A percentile compares a stretch with the other conserved stretches of the same genome.
phyloP scores from a whole-genome alignment of 768 basidiomycete genomes.

The Boletus sensibilis region DNA sequence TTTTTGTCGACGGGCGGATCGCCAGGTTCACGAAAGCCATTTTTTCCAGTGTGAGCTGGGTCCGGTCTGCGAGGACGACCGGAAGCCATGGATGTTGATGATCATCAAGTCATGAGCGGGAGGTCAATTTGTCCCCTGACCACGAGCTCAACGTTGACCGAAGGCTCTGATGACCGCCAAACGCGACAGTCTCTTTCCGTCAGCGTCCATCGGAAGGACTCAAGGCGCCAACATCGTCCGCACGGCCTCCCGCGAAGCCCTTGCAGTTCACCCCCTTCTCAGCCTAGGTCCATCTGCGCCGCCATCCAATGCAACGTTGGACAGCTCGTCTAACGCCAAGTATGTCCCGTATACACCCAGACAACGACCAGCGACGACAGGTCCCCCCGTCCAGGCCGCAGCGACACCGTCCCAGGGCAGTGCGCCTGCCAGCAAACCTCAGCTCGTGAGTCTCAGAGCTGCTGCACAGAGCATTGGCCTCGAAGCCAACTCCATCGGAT shows the following conservation, averaged over 20 bases:
- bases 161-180: conserved; percentile 33
- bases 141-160: not conserved
- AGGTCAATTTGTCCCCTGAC: not conserved
- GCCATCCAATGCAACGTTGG: not conserved
- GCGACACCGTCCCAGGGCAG: conserved; percentile 48
- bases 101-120: not conserved
- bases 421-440: conserved; percentile 64
- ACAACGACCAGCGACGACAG: conserved; percentile 56
- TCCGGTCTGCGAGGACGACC: conserved; percentile 12
- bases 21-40: conserved; percentile 26
- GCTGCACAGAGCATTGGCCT: conserved; percentile 69
- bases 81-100: conserved; percentile 3
- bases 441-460: conserved; percentile 71
- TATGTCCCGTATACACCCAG: conserved; percentile 80
- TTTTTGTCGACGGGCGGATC: conserved; percentile 7
- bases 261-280: conserved; percentile 65
- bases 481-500: conserved; percentile 62
- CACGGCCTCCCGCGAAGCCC: conserved; percentile 50
- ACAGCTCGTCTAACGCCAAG: conserved; percentile 31
- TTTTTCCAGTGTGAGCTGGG: conserved; percentile 8
- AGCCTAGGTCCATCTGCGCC: conserved; percentile 24
- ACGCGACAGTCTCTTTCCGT: conserved; percentile 43
- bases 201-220: conserved; percentile 54
- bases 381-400: conserved; percentile 33
- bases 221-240: conserved; percentile 44